Base-by-base conservation (phyloP, 345 rosid species). In the Rhodamnia argentea region DNA sequence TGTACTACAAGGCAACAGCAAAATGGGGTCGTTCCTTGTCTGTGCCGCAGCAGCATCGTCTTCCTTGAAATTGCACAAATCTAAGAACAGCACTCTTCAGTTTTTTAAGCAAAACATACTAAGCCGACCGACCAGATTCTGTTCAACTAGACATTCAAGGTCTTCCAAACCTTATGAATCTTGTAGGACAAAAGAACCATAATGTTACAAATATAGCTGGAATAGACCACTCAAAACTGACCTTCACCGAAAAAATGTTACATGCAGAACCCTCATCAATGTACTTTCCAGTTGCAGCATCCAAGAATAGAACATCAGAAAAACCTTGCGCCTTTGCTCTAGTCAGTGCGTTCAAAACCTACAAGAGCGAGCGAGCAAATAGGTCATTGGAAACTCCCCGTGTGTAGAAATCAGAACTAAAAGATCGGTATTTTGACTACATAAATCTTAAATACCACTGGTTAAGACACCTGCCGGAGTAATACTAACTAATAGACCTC, bases 271-370 rank as follows among this genome's bases (percentile, higher is more conserved):
- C 87, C 92, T 96, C 99, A 86, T 95, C 99, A 24, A 95, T 85
- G 76, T 93, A 81, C 74, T 82, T 94, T 60, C 93, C 89, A 44
- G 91, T 90, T 42, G 85, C 90, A 6, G 94, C 90, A 78, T 95
- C 98, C 6, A 96, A 93, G 83, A 88, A 95, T 51, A 95, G 50
- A 51, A 94, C 93, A 83, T 94, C 98, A 2, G 94, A 88, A 88
- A 92, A 96, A 52, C 98, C 96, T 11, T 89, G 88, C 53, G 93
- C 89, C 88, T 92, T 96, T 83, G 99, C 99, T 74, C 90, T 89
- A 18, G 82, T 8, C 52, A 91, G 44, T 56, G 94, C 82, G 84
- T 91, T 91, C 83, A 91, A 60, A 85, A 91, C 89, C 97, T 93
- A 84, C 12, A 54, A 27, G 24, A 20, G 15, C 4, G 27, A 5